Base-by-base conservation (phyloP, 192 early-diverging fungal species). In the Podila epigama region DNA sequence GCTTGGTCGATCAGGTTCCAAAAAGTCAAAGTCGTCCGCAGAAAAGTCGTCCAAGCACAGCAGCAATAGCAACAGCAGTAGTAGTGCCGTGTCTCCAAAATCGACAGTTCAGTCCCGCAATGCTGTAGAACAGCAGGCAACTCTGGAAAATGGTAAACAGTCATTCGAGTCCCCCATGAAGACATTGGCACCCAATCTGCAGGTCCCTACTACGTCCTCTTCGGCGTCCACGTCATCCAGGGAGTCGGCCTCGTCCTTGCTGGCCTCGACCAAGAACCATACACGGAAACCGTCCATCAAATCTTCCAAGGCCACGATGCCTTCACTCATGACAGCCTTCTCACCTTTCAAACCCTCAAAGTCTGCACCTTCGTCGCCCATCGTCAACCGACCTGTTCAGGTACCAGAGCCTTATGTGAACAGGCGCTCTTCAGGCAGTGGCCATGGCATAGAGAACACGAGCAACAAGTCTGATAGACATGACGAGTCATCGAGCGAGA, bases 311-410 rank as follows among this genome's bases (percentile, higher is more conserved):
- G 65, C 73, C 27, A 53, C 73, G 1, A 77, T 77, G 73, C 73
- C 73, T 13, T 77, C 73, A 28, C 48, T 77, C 12, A 77, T 77
- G 66, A 77, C 73, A 4, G 73, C 73, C 0, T 77, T 77, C 34
- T 77, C 73, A 16, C 51, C 65, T 12, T 68, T 77, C 54, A 77
- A 77, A 29, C 61, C 73, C 10, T 68, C 73, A 0, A 77, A 50
- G 33, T 77, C 73, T 9, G 55, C 53, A 27, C 73, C 73, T 2
- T 68, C 65, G 25, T 77, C 73, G 0, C 73, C 73, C n/a, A 15
- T 56, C 16, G 54, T 58, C 16, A 60, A 68, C 27, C 56, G 34
- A 1, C 41, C 66, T 1, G 29, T 32, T 11, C 60, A 35, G 31
- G 10, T 63, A 13, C 42, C 58, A 13, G 33, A 10, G 25, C 7